Conservation (phyloP, 176 grass and related monocot genomes). For the Microstegium vimineum region DNA sequence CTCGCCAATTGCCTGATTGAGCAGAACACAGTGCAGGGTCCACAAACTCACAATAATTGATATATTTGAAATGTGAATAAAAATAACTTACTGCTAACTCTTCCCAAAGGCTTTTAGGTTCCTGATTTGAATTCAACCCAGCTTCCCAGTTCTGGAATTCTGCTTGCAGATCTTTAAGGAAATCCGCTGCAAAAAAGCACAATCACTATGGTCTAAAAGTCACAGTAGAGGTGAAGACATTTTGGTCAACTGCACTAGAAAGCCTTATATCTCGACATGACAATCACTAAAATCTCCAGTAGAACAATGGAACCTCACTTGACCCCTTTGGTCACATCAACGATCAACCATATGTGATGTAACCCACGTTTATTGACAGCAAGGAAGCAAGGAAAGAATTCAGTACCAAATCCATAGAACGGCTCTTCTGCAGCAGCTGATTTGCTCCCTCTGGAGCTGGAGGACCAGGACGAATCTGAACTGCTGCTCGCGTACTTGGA, state of each 20-base stretch:
- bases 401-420: constrained; percentile 84
- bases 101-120: constrained; percentile 87
- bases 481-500: constrained; percentile 46
- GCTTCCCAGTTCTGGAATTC: constrained; percentile 94
- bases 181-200: constrained; percentile 60
- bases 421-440: constrained; percentile 41
- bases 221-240: neutral
- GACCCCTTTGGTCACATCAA: neutral
- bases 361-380: neutral
- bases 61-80: neutral
- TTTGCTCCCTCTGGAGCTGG: constrained; percentile 35
- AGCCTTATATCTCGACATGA: neutral
- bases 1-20: constrained; percentile 73
- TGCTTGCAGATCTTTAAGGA: constrained; percentile 72
- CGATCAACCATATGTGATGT: neutral
- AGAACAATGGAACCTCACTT: neutral
- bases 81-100: constrained; percentile 63
- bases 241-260: neutral
- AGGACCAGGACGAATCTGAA: constrained; percentile 38
- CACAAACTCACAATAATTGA: too few relatives aligned
- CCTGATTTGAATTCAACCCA: constrained; percentile 60
- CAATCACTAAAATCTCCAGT: neutral
- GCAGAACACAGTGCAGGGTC: neutral
- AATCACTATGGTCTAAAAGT: constrained; percentile 2
- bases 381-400: constrained; percentile 1